Percentiles rank a stretch among this genome's conserved stretches.
These are phyloP conservation scores for Gynostemma pentaphyllum DNA, from an alignment of 306 rosid genomes.

Conservation along the genomic window DNA sequence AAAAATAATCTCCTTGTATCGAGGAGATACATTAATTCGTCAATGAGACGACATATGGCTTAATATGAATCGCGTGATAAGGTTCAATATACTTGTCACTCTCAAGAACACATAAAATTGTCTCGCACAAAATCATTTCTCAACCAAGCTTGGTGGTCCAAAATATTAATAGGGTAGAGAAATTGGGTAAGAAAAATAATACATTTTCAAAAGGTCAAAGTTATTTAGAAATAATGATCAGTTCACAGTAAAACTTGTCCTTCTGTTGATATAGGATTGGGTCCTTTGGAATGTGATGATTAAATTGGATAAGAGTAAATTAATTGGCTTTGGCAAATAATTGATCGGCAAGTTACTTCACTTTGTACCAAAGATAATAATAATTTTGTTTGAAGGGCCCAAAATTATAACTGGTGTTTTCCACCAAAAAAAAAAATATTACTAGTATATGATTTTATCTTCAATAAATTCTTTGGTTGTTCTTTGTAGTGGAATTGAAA, in stretches of 20 bases:
- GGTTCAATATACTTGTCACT: background rate
- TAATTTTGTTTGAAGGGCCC: background rate
- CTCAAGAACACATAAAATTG: background rate
- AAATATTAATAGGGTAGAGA: background rate
- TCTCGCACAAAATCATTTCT: background rate
- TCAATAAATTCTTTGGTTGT: background rate
- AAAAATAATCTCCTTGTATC: no score
- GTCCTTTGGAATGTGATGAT: background rate
- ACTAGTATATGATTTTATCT: no score
- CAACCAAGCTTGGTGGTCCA: slow-evolving; percentile 7
- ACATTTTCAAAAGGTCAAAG: slow-evolving; percentile 3
- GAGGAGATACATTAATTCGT: background rate
- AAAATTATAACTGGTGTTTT: background rate
- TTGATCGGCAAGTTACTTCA: background rate
- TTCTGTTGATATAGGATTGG: background rate
- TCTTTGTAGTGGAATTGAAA: background rate
- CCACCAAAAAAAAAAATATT: no score
- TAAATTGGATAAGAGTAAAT: background rate
- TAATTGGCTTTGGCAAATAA: background rate
- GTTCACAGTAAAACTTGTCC: background rate
- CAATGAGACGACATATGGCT: background rate
- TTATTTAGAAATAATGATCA: background rate
- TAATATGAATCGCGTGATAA: background rate
- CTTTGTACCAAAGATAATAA: background rate
- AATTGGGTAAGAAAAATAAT: background rate